A percentile compares a stretch with the other conserved stretches of the same genome.
These are phyloP conservation scores for Uromyces viciae-fabae DNA, from an alignment of 1,284 basidiomycete species.

Conservation along the genomic window DNA sequence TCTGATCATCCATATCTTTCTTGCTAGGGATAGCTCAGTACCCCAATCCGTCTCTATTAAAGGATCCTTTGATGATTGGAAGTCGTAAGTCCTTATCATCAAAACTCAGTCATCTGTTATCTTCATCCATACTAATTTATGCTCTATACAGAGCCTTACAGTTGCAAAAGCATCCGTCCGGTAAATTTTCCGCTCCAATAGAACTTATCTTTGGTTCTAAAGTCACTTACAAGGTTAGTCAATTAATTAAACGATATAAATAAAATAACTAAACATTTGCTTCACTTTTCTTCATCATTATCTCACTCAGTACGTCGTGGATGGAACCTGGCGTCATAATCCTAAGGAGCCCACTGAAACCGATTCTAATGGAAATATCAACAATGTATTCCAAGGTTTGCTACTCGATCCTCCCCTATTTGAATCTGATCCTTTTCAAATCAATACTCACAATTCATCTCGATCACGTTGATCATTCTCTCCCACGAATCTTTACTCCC, in stretches of 20 bases:
- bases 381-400: constrained; percentile 50
- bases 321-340: constrained; percentile 49
- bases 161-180: constrained; percentile 47
- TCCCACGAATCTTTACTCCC: neutral
- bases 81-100: constrained; percentile 11
- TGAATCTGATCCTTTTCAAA: neutral
- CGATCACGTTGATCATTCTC: neutral
- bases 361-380: constrained; percentile 49
- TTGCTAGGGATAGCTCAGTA: constrained; percentile 34
- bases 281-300: neutral
- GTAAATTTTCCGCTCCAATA: constrained; percentile 47
- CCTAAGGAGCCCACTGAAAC: constrained; percentile 48
- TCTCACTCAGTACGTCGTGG: constrained; percentile 49
- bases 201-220: constrained; percentile 47
- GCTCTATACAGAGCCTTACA: constrained; percentile 7
- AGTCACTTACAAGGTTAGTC: constrained; percentile 50
- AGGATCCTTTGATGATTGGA: constrained; percentile 44
- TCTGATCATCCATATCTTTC: neutral
- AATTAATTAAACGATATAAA: neutral
- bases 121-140: neutral
- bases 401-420: neutral
- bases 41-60: constrained; percentile 33
- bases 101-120: neutral
- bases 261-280: too few relatives aligned
- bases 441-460: neutral